These are phyloP conservation scores for Danielia reshetovae DNA, from an alignment of 805 yeast species.

Conservation along the genomic window DNA sequence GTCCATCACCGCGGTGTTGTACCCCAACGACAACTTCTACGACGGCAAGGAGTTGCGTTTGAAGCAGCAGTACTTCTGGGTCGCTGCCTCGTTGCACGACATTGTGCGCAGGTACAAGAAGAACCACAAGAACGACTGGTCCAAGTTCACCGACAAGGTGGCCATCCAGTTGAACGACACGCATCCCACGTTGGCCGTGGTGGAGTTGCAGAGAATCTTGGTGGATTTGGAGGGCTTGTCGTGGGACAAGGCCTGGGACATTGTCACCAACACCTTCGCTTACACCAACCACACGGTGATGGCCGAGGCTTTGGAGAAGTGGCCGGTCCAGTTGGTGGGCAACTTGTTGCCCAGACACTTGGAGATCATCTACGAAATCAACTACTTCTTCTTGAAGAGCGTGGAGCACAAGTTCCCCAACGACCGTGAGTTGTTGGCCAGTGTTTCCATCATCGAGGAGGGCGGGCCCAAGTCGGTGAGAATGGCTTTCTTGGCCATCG, in stretches of 20 bases:
- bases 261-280: slow-evolving; percentile 77
- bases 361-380: slow-evolving; percentile 85
- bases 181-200: slow-evolving; percentile 89
- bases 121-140: slow-evolving; percentile 65
- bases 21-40: slow-evolving; percentile 91
- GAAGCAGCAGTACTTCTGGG: slow-evolving; percentile 97
- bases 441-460: slow-evolving; percentile 86
- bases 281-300: slow-evolving; percentile 94
- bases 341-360: slow-evolving; percentile 84
- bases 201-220: slow-evolving; percentile 81
- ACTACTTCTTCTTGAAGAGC: slow-evolving; percentile 67
- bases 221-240: slow-evolving; percentile 77
- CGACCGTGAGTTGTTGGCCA: slow-evolving; percentile 58
- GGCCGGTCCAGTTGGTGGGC: slow-evolving; percentile 84
- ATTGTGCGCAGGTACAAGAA: slow-evolving; percentile 88
- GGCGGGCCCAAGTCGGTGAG: slow-evolving; percentile 75
- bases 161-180: slow-evolving; percentile 95
- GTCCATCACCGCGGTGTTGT: slow-evolving; percentile 85
- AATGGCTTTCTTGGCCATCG: slow-evolving; percentile 88
- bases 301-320: slow-evolving; percentile 92
- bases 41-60: slow-evolving; percentile 87
- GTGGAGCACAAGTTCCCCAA: slow-evolving; percentile 77
- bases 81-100: slow-evolving; percentile 88
- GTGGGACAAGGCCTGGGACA: slow-evolving; percentile 85
- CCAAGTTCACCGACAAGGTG: slow-evolving; percentile 75